Conservation (phyloP, 306 rosid genomes). For the Castanopsis chinensis region DNA sequence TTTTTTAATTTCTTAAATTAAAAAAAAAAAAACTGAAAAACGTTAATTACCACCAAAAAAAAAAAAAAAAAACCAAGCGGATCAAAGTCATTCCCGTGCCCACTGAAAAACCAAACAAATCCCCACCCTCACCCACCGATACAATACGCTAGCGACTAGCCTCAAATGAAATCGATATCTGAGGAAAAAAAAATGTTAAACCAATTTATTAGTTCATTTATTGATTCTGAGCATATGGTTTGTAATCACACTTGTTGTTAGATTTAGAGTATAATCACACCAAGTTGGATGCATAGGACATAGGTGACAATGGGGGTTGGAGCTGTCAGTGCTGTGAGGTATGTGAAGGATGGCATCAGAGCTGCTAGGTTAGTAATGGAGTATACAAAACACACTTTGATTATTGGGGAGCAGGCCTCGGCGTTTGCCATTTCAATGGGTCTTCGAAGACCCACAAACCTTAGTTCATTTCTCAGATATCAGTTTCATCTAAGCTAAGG, state of each 20-base stretch:
- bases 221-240: background rate
- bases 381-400: constrained; percentile 71
- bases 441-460: constrained; percentile 81
- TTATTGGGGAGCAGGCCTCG: constrained; percentile 87
- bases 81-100: too few species aligned
- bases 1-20: too few species aligned
- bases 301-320: constrained; percentile 94
- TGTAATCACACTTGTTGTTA: background rate
- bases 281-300: constrained; percentile 32
- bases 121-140: too few species aligned
- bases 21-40: too few species aligned
- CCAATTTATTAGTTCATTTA: background rate
- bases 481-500: too few species aligned
- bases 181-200: background rate
- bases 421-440: constrained; percentile 90
- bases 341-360: constrained; percentile 79
- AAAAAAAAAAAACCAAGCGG: too few species aligned
- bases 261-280: background rate
- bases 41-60: too few species aligned
- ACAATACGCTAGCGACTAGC: too few species aligned
- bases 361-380: constrained; percentile 86
- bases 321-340: constrained; percentile 91
- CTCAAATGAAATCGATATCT: too few species aligned
- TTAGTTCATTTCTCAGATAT: constrained; percentile 41
- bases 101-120: too few species aligned